These are phyloP conservation scores for Heritiera littoralis DNA, from an alignment of 345 rosid genomes.

Conservation along the genomic window DNA sequence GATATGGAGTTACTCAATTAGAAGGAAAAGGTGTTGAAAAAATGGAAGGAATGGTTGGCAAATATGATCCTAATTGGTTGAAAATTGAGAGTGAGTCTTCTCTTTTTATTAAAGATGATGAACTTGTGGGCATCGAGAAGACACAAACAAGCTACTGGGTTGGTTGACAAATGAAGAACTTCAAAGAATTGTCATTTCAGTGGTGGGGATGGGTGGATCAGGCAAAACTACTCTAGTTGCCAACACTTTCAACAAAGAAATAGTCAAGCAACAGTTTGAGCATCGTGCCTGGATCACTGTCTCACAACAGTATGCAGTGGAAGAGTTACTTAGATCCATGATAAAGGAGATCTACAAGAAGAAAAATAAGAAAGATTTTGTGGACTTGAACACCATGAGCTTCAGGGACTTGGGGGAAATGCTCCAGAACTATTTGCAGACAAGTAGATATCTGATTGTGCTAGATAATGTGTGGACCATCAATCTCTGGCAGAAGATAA, in stretches of 20 bases:
- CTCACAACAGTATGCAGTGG: conserved; percentile 35
- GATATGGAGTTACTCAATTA: conserved; percentile 25
- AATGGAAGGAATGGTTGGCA: not conserved
- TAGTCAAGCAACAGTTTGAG: no score
- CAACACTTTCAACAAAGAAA: no score
- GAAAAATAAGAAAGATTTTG: conserved; percentile 25
- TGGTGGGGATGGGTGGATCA: no score
- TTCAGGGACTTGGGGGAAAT: conserved; percentile 36
- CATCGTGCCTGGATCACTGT: no score
- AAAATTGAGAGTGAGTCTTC: no score
- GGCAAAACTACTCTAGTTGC: no score
- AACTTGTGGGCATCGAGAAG: no score
- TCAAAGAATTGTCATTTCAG: no score
- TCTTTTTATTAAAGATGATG: no score
- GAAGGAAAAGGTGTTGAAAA: not conserved
- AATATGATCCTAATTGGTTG: not conserved
- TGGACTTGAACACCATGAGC: conserved; percentile 25
- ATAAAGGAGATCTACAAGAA: conserved; percentile 36
- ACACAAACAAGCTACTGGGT: no score
- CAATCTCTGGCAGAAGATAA: no score
- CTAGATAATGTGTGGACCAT: conserved; percentile 32
- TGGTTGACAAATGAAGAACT: no score
- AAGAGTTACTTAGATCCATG: conserved; percentile 41
- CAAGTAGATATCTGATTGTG: conserved; percentile 38
- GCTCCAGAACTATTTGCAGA: conserved; percentile 33